Conservation (phyloP, 1,284 basidiomycete species). For the Inonotus hispidus region DNA sequence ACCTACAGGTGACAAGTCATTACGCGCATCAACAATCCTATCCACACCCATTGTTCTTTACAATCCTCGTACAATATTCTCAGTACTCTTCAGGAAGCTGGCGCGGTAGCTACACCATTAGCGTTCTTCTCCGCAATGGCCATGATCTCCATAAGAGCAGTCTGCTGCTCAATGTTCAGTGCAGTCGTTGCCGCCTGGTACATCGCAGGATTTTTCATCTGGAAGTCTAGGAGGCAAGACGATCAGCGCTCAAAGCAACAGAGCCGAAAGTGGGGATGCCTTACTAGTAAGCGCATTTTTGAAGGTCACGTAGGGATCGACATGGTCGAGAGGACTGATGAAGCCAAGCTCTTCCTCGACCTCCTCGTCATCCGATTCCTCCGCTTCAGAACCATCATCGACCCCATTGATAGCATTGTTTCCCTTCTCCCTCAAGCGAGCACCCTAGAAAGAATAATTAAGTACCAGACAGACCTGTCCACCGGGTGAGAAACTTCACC, state of each 20-base stretch:
- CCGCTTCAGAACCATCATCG: slow-evolving; percentile 45
- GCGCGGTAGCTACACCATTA: background rate
- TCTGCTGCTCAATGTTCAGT: slow-evolving; percentile 67
- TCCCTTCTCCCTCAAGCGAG: slow-evolving; percentile 59
- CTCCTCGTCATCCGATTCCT: slow-evolving; percentile 41
- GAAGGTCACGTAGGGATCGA: slow-evolving; percentile 69
- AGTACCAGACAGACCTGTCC: too few species aligned
- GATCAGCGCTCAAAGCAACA: background rate
- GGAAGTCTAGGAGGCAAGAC: slow-evolving; percentile 47
- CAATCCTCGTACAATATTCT: background rate
- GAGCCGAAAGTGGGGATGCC: slow-evolving; percentile 23
- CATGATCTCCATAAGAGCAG: slow-evolving; percentile 78
- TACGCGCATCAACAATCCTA: background rate
- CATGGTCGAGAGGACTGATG: slow-evolving; percentile 69
- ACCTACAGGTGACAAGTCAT: too few species aligned
- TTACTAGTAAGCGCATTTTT: slow-evolving; percentile 67
- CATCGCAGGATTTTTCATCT: slow-evolving; percentile 57
- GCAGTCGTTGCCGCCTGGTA: slow-evolving; percentile 70
- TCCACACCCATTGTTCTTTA: background rate
- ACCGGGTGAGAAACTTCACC: slow-evolving; percentile 39
- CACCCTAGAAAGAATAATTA: slow-evolving; percentile 46
- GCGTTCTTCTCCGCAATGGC: slow-evolving; percentile 40
- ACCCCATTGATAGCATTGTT: slow-evolving; percentile 38
- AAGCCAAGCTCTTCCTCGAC: slow-evolving; percentile 78
- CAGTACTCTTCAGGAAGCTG: background rate